Conservation (phyloP, 345 rosid genomes). For the Ceriops tagal region DNA sequence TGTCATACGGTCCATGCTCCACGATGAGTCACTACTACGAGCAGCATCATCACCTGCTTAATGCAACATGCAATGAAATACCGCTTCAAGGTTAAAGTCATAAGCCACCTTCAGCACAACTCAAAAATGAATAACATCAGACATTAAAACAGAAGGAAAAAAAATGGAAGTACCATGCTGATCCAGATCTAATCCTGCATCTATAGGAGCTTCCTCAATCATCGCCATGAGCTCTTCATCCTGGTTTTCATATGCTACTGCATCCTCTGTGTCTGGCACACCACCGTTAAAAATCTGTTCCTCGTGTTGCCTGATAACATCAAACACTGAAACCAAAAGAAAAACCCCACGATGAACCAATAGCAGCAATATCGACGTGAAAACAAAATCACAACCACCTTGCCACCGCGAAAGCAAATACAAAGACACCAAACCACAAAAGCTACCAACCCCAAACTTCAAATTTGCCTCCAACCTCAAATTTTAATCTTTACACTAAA, state of each 20-base stretch:
- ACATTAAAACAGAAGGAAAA: background rate
- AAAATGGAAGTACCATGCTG: constrained; percentile 26
- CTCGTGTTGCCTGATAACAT: constrained; percentile 36
- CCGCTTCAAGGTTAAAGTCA: background rate
- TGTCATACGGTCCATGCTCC: constrained; percentile 37
- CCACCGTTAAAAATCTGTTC: constrained; percentile 53
- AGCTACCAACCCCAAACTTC: background rate
- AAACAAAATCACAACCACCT: background rate
- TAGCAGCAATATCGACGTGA: background rate
- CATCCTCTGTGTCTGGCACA: constrained; percentile 51
- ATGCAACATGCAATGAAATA: constrained; percentile 4
- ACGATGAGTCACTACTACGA: constrained; percentile 27
- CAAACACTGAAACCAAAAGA: constrained; percentile 27
- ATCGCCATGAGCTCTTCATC: constrained; percentile 58
- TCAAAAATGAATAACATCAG: background rate
- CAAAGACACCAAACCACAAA: background rate
- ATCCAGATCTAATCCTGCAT: constrained; percentile 22
- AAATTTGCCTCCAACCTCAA: too few species aligned
- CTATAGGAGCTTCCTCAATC: constrained; percentile 52
- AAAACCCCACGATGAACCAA: constrained; percentile 2
- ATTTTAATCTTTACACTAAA: too few species aligned
- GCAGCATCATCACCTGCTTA: constrained; percentile 39
- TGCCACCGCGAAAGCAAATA: background rate
- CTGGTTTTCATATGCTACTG: constrained; percentile 45
- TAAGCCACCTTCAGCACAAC: background rate